phyloP scores from a whole-genome alignment of 805 yeast species.

The Pichia nakasei region DNA sequence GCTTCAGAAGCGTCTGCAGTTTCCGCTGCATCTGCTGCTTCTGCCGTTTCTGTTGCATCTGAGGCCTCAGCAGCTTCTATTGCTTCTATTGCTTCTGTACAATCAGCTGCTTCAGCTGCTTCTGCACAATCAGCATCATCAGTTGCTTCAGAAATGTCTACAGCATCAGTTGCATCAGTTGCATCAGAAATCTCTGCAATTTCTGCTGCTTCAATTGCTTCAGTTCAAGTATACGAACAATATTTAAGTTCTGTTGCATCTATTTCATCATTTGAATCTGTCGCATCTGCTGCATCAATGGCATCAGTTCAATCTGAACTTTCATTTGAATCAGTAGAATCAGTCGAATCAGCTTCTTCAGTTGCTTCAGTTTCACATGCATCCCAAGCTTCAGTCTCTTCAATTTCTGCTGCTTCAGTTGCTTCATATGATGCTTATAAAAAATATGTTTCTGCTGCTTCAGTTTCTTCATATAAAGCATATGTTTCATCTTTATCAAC shows the following conservation, averaged over 20 bases:
- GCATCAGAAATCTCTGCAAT: neutral
- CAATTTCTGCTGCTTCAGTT: constrained; percentile 16
- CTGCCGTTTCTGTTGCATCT: constrained; percentile 15
- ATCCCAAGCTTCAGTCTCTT: constrained; percentile 13
- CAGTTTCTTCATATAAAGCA: constrained; percentile 13
- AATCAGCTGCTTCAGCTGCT: constrained; percentile 19
- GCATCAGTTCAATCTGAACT: no score
- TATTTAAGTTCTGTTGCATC: no score
- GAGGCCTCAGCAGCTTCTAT: neutral
- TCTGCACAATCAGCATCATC: constrained; percentile 14
- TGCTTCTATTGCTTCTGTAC: constrained; percentile 17
- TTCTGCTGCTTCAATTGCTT: neutral
- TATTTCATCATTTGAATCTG: no score
- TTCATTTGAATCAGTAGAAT: no score
- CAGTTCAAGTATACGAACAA: no score
- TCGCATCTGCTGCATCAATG: no score
- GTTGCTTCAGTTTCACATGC: constrained; percentile 16
- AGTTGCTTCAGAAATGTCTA: constrained; percentile 10
- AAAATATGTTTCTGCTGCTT: neutral
- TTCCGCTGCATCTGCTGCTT: constrained; percentile 17
- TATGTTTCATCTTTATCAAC: neutral
- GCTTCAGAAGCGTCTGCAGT: constrained; percentile 10
- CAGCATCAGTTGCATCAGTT: constrained; percentile 16
- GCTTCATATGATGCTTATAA: neutral
- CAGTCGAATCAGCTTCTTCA: constrained; percentile 9